phyloP scores from a whole-genome alignment of 805 yeast genomes.

The Saturnispora serradocipensis region DNA sequence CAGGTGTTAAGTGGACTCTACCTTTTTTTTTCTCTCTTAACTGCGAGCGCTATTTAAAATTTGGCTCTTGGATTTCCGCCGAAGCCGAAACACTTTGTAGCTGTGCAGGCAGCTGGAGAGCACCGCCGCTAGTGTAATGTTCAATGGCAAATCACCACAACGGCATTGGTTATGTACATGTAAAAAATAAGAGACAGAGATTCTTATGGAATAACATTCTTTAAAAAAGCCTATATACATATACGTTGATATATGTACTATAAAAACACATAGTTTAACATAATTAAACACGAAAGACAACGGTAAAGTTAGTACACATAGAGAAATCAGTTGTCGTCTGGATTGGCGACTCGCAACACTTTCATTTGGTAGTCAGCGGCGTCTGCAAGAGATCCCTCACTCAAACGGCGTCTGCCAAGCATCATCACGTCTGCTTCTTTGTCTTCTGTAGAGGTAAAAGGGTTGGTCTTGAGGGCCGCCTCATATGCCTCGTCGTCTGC shows the following conservation, averaged over 20 bases:
- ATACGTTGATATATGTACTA: neutral
- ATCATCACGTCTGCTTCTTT: conserved; percentile 39
- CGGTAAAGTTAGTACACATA: neutral
- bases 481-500: conserved; percentile 49
- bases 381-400: conserved; percentile 82
- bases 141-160: too few relatives aligned
- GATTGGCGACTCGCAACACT: conserved; percentile 80
- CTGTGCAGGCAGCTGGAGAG: neutral
- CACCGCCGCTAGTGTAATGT: neutral
- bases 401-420: conserved; percentile 74
- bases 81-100: neutral
- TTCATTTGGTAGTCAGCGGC: conserved; percentile 76
- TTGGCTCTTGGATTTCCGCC: neutral
- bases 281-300: neutral
- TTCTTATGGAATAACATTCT: neutral
- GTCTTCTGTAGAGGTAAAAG: conserved; percentile 51
- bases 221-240: neutral
- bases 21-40: neutral
- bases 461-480: conserved; percentile 54
- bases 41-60: neutral
- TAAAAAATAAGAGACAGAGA: neutral
- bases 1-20: neutral
- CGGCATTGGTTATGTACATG: neutral
- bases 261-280: neutral
- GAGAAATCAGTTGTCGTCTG: conserved; percentile 37